phyloP scores from a whole-genome alignment of 257 asterid genomes.

The Gentiana macrophylla region DNA sequence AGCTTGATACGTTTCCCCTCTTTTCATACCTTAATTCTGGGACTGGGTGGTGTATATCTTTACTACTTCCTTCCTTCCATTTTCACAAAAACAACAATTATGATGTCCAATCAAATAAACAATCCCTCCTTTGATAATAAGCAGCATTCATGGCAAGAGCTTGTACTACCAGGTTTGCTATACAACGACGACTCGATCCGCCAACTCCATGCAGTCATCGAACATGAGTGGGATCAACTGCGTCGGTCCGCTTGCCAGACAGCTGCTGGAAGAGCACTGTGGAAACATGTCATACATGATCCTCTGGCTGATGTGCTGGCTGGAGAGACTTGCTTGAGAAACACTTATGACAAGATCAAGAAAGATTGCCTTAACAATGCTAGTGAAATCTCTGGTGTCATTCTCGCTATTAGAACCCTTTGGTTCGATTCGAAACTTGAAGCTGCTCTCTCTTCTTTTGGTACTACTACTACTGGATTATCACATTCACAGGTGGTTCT shows the following conservation, averaged over 20 bases:
- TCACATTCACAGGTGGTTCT: conserved; percentile 74
- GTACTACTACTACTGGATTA: conserved; percentile 19
- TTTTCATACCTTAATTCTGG: conserved; percentile 52
- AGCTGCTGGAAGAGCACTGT: conserved; percentile 89
- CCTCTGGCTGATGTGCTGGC: conserved; percentile 85
- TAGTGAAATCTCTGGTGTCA: conserved; percentile 77
- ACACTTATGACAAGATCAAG: conserved; percentile 70
- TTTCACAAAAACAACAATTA: conserved; percentile 9
- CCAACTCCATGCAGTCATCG: conserved; percentile 51
- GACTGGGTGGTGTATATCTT: conserved; percentile 26
- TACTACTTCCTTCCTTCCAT: conserved; percentile 14
- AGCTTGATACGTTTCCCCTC: conserved; percentile 30
- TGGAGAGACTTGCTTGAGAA: conserved; percentile 63
- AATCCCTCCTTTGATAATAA: conserved; percentile 14
- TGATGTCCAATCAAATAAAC: conserved; percentile 46
- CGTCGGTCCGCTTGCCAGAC: conserved; percentile 84
- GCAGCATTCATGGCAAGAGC: conserved; percentile 44
- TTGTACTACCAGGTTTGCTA: conserved; percentile 44
- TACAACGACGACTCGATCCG: conserved; percentile 38
- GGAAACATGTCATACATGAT: conserved; percentile 71
- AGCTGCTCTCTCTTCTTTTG: conserved; percentile 58
- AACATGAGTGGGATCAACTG: conserved; percentile 61
- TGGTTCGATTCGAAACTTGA: conserved; percentile 88
- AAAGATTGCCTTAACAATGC: conserved; percentile 73
- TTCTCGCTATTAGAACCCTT: conserved; percentile 83